Evolutionary conservation across 73 alveolate species (phyloP).

Genomic region (Paramecium biaurelia): DNA sequence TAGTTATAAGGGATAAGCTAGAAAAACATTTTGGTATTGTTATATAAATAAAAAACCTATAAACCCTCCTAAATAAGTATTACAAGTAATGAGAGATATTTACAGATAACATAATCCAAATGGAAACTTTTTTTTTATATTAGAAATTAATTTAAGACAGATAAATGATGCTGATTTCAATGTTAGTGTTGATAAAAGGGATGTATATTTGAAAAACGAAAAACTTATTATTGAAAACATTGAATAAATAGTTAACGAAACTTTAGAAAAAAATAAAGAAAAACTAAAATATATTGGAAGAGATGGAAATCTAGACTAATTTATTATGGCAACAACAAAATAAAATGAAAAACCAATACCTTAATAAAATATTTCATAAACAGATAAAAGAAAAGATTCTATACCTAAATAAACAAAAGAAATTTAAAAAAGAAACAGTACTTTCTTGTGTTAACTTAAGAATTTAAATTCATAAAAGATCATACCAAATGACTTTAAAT

Average conservation of each 20-base stretch:
- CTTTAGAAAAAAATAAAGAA: background rate
- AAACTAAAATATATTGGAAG: background rate
- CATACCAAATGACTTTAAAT: background rate
- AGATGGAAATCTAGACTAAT: background rate
- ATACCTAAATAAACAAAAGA: background rate
- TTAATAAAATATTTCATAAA: background rate
- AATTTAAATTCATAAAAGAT: background rate
- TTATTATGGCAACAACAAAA: background rate
- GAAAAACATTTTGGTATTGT: constrained; percentile 68
- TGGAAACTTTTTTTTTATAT: constrained; percentile 80
- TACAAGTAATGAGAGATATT: constrained; percentile 77
- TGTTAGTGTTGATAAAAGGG: constrained; percentile 93
- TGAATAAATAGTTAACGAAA: constrained; percentile 4
- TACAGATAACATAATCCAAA: constrained; percentile 86
- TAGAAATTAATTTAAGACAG: constrained; percentile 75
- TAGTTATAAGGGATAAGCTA: constrained; percentile 68
- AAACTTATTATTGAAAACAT: constrained; percentile 65
- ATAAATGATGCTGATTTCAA: constrained; percentile 76
- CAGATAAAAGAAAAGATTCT: background rate
- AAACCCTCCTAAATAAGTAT: constrained; percentile 79
- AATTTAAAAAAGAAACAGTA: background rate
- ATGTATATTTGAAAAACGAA: constrained; percentile 78
- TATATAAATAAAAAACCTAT: constrained; percentile 78
- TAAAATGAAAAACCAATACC: background rate
- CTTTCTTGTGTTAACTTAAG: background rate